Base-by-base conservation (phyloP, 352 stramenopile genomes). In the Globisporangium cylindrosporum region DNA sequence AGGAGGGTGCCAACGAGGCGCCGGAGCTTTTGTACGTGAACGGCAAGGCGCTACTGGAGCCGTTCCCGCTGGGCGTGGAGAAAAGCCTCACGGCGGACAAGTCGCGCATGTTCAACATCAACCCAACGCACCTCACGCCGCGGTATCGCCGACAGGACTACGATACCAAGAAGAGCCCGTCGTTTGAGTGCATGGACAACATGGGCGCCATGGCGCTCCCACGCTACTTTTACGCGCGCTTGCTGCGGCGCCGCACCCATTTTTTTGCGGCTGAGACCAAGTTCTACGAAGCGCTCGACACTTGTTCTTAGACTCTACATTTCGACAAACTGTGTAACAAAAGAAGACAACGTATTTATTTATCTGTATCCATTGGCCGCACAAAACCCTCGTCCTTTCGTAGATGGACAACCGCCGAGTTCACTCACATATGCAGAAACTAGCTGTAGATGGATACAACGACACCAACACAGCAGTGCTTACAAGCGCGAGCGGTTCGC, bases 101-200 rank as follows among this genome's bases (percentile, higher is more conserved):
- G 38, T 48, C 38, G 38, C 38, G 38, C 14, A 48, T 48, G 38
- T 48, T 48, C 38, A 48, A 48, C 38, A 48, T 48, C 38, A 48
- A 48, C 38, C 38, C 38, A 4, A 48, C 38, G 38, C 38, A 48
- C 4, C 38, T 48, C 38, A 48, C 38, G 1, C 38, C 38, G 14
- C 38, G 38, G 15, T 48, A 48, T 14, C 79, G 88, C 57, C 79
- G 88, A 36, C 79, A 78, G 74, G 81, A 90, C 59, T 90, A 79
- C 6, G 73, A 82, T 22, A 46, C 72, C 1, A 61, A 60, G 22
- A 74, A 46, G 14, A 68, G 64, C 27, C 65, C 68, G 60, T 74
- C 73, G n/a, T 80, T 84, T 51, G 76, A 84, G 67, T 86, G 78
- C 54, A 78, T 86, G 72, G 72, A 82, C 62, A 70, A 76, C 15